These are phyloP conservation scores for Lipomyces kockii DNA, from an alignment of 805 yeast genomes.

Conservation along the genomic window DNA sequence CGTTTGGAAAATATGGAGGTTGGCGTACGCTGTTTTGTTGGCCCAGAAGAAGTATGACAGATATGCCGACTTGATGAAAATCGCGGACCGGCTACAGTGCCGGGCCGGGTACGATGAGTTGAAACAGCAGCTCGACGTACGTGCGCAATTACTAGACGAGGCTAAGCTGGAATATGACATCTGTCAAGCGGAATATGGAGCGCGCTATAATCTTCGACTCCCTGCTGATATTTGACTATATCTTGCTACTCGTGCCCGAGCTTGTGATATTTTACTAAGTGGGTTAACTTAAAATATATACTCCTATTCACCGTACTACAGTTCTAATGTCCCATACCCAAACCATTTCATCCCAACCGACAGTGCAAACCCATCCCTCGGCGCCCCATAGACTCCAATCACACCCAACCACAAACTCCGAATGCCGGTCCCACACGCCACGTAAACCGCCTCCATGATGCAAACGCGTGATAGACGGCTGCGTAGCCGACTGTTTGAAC, in stretches of 20 bases:
- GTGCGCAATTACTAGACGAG: not conserved
- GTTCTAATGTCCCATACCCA: conserved; percentile 78
- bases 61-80: not conserved
- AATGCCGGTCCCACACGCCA: conserved; percentile 68
- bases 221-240: not conserved
- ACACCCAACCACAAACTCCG: conserved; percentile 89
- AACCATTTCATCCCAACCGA: conserved; percentile 97
- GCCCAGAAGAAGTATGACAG: not conserved
- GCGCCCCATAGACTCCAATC: conserved; percentile 98
- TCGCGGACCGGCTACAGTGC: not conserved
- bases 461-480: conserved; percentile 46
- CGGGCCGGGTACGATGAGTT: not conserved
- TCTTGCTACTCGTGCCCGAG: too few relatives aligned
- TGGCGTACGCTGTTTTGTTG: not conserved
- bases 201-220: not conserved
- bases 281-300: not conserved
- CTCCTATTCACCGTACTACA: conserved; percentile 11
- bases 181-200: not conserved
- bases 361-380: conserved; percentile 92
- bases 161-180: not conserved
- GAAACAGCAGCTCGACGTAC: not conserved
- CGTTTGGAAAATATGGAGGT: not conserved
- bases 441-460: conserved; percentile 57
- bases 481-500: conserved; percentile 55
- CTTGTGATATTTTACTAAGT: not conserved